Base-by-base conservation (phyloP, 495 filamentous ascomycete species). In the Neurospora sp. region DNA sequence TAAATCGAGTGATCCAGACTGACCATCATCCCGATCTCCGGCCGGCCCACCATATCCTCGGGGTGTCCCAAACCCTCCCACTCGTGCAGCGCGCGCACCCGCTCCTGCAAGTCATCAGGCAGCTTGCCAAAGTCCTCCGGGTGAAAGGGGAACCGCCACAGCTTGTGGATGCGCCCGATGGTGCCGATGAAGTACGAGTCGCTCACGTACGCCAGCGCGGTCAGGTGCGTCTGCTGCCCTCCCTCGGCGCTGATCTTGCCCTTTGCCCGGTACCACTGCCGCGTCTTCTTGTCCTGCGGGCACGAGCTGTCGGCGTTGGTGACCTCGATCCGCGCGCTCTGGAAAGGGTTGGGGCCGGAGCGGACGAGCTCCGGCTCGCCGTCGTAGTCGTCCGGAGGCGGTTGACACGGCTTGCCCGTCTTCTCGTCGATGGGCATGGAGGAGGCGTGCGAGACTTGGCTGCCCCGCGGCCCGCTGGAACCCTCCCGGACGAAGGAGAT, bases 171-270 rank as follows among this genome's bases (percentile, higher is more conserved):
- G 8, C 91, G 88, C 5, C 88, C 81, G 24, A 97, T 88, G n/a
- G 93, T 97, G 7, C 92, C 94, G 79, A 99, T 92, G 83, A 99
- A 98, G 82, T 91, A 95, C 73, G 87, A 90, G 81, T 99, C 96
- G 38, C 90, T 92, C 79, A 97, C 92, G 82, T 98, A 99, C 21
- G 96, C 96, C 43, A 99, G 85, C 21, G 96, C 96, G 62, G 87
- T 89, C 11, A 97, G 84, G 77, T 98, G 94, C 11, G 93, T 92
- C 74, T 91, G 86, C 75, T 89, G 86, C n/a, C 92, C 92, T 38
- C 92, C 92, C 54, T 62, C 54, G 28, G 28, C 54, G n/a, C 85
- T 80, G 74, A 98, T 94, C 24, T 81, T 83, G 48, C 94, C 93
- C 31, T 91, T 87, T 4, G 92, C 90, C 42, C 92, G 90, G 69